These are phyloP conservation scores for Diutina ranongensis DNA, from an alignment of 1,139 yeast species.

Conservation along the genomic window DNA sequence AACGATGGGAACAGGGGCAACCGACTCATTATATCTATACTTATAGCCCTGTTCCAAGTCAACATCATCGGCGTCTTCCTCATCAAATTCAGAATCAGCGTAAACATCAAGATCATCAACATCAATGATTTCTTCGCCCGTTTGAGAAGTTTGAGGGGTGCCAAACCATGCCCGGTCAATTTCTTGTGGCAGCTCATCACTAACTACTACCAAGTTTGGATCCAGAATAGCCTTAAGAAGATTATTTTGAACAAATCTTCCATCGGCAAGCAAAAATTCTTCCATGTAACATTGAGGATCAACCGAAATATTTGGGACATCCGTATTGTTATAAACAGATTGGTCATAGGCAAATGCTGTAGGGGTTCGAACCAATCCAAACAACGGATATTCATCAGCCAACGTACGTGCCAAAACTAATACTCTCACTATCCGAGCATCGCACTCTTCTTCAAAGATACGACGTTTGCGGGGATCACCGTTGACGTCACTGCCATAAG, in stretches of 20 bases:
- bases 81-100: constrained; percentile 13
- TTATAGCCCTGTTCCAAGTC: constrained; percentile 2
- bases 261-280: constrained; percentile 15
- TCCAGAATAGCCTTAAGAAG: constrained; percentile 26
- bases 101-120: constrained; percentile 9
- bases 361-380: constrained; percentile 38
- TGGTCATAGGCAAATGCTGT: constrained; percentile 20
- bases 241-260: constrained; percentile 31
- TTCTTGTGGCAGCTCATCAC: constrained; percentile 9
- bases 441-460: constrained; percentile 24
- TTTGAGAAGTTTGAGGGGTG: constrained; percentile 7
- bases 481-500: constrained; percentile 13
- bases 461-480: constrained; percentile 9
- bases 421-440: constrained; percentile 39
- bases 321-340: constrained; percentile 17
- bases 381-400: constrained; percentile 36
- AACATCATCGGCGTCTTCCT: neutral
- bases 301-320: constrained; percentile 10
- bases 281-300: neutral
- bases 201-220: constrained; percentile 8
- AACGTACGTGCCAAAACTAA: constrained; percentile 36
- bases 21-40: neutral
- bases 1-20: neutral
- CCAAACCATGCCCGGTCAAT: constrained; percentile 16
- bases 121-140: constrained; percentile 8